Percentiles rank a stretch among this genome's conserved stretches.
Conservation (phyloP, 2,329 filamentous ascomycete genomes). For the Fusarium buharicum region DNA sequence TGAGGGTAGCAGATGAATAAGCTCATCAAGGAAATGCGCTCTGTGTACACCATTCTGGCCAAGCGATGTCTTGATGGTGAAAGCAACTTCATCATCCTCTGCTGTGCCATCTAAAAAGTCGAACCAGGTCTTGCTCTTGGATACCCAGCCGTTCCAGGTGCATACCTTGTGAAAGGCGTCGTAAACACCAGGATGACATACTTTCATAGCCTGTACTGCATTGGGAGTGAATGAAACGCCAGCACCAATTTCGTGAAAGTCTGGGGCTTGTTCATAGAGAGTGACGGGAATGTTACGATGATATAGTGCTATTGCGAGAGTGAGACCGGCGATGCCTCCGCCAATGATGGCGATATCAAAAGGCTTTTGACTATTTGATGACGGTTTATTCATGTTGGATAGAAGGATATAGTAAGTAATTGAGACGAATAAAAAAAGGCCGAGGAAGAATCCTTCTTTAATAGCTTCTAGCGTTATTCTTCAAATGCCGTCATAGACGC, state of each 20-base stretch:
- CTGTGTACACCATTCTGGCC: constrained; percentile 50
- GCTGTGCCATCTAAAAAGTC: constrained; percentile 40
- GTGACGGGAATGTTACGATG: constrained; percentile 55
- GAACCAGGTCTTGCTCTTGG: constrained; percentile 41
- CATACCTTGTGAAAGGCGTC: constrained; percentile 45
- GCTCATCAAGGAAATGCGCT: constrained; percentile 54
- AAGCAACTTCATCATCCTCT: constrained; percentile 14
- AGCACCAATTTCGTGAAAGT: constrained; percentile 60
- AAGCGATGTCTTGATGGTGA: constrained; percentile 37
- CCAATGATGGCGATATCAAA: constrained; percentile 59
- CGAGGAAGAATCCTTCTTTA: neutral
- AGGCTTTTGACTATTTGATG: constrained; percentile 20
- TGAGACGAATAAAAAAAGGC: too few relatives aligned
- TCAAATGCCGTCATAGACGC: too few relatives aligned
- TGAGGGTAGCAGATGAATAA: constrained; percentile 52
- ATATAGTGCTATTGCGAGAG: constrained; percentile 59
- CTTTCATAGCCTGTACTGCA: constrained; percentile 58
- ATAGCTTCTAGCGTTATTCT: too few relatives aligned
- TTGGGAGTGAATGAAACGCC: constrained; percentile 65
- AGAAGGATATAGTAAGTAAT: too few relatives aligned
- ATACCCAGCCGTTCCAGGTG: constrained; percentile 40
- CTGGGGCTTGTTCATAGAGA: constrained; percentile 58
- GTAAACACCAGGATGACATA: constrained; percentile 52
- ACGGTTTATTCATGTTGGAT: constrained; percentile 3
- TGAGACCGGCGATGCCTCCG: constrained; percentile 62